These are phyloP conservation scores for Fusarium devonianum DNA, from an alignment of 2,329 filamentous ascomycete species.

Conservation along the genomic window DNA sequence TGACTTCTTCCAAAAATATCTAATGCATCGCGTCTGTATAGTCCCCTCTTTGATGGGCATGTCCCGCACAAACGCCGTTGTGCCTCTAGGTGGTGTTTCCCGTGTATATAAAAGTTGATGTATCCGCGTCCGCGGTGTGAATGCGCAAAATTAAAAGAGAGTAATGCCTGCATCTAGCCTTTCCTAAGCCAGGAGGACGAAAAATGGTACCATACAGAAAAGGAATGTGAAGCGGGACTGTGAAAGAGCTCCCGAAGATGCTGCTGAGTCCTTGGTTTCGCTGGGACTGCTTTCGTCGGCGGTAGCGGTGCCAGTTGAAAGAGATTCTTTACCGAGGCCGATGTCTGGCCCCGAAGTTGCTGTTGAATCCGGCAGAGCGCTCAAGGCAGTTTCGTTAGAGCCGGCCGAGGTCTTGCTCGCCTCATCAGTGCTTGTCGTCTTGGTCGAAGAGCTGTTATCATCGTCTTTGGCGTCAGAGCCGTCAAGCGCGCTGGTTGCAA, in stretches of 20 bases:
- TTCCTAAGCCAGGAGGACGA: conserved; percentile 36
- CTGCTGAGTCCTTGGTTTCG: conserved; percentile 37
- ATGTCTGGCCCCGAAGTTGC: conserved; percentile 26
- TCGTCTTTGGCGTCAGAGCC: conserved; percentile 8
- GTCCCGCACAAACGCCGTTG: conserved; percentile 21
- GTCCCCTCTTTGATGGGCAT: conserved; percentile 1
- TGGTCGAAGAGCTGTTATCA: conserved; percentile 14
- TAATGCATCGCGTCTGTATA: conserved; percentile 11
- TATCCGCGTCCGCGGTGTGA: conserved; percentile 13
- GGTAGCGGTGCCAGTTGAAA: conserved; percentile 34
- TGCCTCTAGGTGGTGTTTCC: conserved; percentile 28
- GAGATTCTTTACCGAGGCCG: conserved; percentile 38
- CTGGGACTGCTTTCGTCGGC: conserved; percentile 23
- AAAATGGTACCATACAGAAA: conserved; percentile 41
- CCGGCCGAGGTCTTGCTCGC: conserved; percentile 26
- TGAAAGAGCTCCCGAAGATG: conserved; percentile 25
- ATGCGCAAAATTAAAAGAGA: conserved; percentile 41
- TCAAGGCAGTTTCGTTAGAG: conserved; percentile 24
- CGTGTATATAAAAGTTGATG: conserved; percentile 18
- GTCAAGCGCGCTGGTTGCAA: conserved; percentile 31
- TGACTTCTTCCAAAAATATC: conserved; percentile 8
- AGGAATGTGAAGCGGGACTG: conserved; percentile 37
- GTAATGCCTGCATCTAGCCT: conserved; percentile 28
- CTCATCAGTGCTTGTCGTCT: conserved; percentile 15
- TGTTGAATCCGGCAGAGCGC: conserved; percentile 20